Percentiles rank a stretch among this genome's conserved stretches.
These are phyloP conservation scores for Cardamine resedifolia DNA, from an alignment of 345 rosid genomes.

Conservation along the genomic window DNA sequence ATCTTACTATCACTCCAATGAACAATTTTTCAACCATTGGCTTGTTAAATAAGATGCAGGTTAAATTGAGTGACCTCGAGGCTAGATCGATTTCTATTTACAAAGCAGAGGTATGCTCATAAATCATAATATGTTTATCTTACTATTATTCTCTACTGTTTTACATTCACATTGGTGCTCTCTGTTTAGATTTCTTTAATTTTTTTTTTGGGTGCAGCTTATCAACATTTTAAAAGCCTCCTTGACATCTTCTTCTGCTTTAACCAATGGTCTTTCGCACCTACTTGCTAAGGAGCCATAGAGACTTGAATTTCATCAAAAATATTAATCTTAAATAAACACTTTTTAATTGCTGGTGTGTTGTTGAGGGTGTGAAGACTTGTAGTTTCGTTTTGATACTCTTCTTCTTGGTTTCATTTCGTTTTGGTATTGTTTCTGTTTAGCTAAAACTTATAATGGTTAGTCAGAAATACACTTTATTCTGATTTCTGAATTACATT, in stretches of 20 bases:
- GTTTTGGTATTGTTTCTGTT: not conserved
- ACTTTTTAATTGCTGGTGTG: too few relatives aligned
- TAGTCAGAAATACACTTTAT: too few relatives aligned
- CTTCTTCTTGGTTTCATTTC: not conserved
- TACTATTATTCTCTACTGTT: too few relatives aligned
- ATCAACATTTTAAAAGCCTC: not conserved
- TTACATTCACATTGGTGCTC: too few relatives aligned
- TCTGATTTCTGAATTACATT: too few relatives aligned
- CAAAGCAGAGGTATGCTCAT: not conserved
- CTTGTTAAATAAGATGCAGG: not conserved
- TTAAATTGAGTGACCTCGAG: not conserved
- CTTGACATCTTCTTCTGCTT: not conserved
- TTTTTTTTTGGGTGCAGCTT: not conserved
- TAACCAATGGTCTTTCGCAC: not conserved
- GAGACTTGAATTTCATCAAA: too few relatives aligned
- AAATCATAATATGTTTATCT: not conserved
- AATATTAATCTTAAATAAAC: too few relatives aligned
- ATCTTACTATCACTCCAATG: not conserved
- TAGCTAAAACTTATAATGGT: not conserved
- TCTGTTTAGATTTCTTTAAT: not conserved
- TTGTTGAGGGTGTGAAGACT: too few relatives aligned
- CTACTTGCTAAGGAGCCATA: not conserved
- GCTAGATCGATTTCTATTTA: not conserved
- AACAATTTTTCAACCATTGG: not conserved
- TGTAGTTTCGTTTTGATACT: too few relatives aligned